A percentile compares a stretch with the other conserved stretches of the same genome.
Evolutionary conservation across 1,139 yeast genomes (phyloP).

Genomic region (Pichia sp.): DNA sequence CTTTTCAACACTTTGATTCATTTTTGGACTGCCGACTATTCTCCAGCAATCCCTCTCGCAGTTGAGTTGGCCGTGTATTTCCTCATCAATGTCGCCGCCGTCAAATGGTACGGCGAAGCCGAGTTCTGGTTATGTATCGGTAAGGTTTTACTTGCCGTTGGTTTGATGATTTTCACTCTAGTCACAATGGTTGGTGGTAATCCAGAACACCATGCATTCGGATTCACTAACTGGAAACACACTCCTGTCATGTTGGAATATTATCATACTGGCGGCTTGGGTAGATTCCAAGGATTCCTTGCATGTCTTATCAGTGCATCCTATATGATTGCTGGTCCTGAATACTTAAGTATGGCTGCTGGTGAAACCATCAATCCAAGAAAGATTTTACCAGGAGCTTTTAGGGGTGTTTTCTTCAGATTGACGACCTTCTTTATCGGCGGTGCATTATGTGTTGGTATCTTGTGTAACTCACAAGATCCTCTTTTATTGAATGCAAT

Average conservation of each 20-base stretch:
- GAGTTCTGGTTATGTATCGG: slow-evolving; percentile 54
- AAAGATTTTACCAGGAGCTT: slow-evolving; percentile 73
- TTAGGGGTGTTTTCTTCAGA: slow-evolving; percentile 72
- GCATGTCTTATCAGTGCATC: slow-evolving; percentile 44
- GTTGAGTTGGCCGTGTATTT: slow-evolving; percentile 46
- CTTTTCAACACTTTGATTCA: slow-evolving; percentile 53
- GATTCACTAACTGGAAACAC: slow-evolving; percentile 42
- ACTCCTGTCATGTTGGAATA: slow-evolving; percentile 38
- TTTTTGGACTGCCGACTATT: slow-evolving; percentile 53
- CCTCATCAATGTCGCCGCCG: slow-evolving; percentile 49
- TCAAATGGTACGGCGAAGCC: slow-evolving; percentile 49
- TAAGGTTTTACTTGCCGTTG: slow-evolving; percentile 48
- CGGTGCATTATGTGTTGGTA: slow-evolving; percentile 60
- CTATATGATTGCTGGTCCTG: slow-evolving; percentile 54
- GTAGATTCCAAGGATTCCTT: slow-evolving; percentile 51
- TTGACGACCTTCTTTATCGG: slow-evolving; percentile 67
- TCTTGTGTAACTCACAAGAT: slow-evolving; percentile 53
- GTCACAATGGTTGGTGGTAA: slow-evolving; percentile 59
- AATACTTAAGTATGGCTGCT: slow-evolving; percentile 53
- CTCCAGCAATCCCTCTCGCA: slow-evolving; percentile 50
- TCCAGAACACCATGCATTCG: slow-evolving; percentile 39
- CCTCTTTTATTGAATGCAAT: slow-evolving; percentile 44
- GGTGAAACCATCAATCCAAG: slow-evolving; percentile 67
- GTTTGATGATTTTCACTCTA: slow-evolving; percentile 49
- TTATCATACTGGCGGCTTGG: slow-evolving; percentile 43